Evolutionary conservation across 2,329 filamentous ascomycete species (phyloP), one percentile per base, ranked within the genome.

Genomic region (Phialophora tarda): DNA sequence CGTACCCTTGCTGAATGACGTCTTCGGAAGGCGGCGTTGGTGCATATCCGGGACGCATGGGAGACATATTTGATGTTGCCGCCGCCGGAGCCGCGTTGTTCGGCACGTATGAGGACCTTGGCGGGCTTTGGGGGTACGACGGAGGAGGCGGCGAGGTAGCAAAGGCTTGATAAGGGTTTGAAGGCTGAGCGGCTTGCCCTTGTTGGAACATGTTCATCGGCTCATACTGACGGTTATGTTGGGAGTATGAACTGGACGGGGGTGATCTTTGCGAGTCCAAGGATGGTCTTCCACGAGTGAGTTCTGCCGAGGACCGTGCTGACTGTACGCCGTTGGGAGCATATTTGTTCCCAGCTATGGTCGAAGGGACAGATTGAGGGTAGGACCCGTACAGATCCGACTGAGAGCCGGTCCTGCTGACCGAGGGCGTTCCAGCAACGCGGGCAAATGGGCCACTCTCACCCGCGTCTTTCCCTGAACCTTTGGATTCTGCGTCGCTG

Each of bases 381-480:
- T 85, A 87, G 4, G 83, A 80, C 11, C 88, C 89, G 75, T 95
- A 96, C 5, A 91, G 79, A 71, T 97, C 93, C 54, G 92, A 87
- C 17, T 83, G 84, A 4, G 91, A 95, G 3, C 90, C 88, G 1
- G 89, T 88, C 50, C 90, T 86, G 75, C 90, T 93, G 66, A 93
- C 85, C 2, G 86, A 90, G 6, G 91, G 90, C 1, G 90, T 91
- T 32, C 90, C 87, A 30, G 90, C 84, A 60, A 97, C 87, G 62
- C 90, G 90, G 7, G 91, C 89, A 77, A 99, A 98, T 1, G 92
- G 93, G 0, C 93, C 92, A 60, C 85, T 78, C 66, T 91, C 90
- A 58, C 85, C 85, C 38, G 77, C 82, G 53, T 86, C 87, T 61
- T 83, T 84, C 4, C 82, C 82, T 12, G 86, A 82, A 8, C 82